Conservation (phyloP, 1,139 yeast genomes). For the Geotrichum carabidarum region DNA sequence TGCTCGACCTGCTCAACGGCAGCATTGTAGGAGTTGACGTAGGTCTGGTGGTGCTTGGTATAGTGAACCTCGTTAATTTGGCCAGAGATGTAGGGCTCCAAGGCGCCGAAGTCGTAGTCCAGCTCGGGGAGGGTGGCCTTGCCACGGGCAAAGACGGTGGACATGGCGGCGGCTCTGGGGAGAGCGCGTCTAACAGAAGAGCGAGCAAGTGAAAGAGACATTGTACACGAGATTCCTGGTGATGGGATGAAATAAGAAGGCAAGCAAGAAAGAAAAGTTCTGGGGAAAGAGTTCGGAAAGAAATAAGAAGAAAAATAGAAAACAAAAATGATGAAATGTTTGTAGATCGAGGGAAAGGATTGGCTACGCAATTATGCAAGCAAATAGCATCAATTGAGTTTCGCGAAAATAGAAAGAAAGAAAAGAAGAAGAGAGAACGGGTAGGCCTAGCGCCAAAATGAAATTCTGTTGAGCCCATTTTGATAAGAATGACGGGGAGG, state of each 20-base stretch:
- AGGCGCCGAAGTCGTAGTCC: slow-evolving; percentile 80
- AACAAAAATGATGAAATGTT: too few relatives aligned
- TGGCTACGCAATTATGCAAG: too few relatives aligned
- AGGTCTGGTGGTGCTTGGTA: slow-evolving; percentile 91
- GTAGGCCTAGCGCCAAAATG: too few relatives aligned
- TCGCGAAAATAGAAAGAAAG: too few relatives aligned
- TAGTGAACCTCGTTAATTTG: slow-evolving; percentile 87
- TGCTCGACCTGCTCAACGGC: slow-evolving; percentile 75
- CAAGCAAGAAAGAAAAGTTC: not conserved
- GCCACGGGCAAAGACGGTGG: slow-evolving; percentile 35
- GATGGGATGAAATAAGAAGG: not conserved
- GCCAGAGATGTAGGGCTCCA: slow-evolving; percentile 87
- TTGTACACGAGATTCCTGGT: not conserved
- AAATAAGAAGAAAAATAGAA: too few relatives aligned
- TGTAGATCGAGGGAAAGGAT: too few relatives aligned
- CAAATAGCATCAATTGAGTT: too few relatives aligned
- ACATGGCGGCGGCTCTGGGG: slow-evolving; percentile 9
- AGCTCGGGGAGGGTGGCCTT: slow-evolving; percentile 64
- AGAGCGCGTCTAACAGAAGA: slow-evolving; percentile 17
- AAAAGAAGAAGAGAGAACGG: too few relatives aligned
- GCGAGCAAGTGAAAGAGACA: slow-evolving; percentile 19
- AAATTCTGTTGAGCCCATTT: too few relatives aligned
- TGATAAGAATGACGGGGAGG: too few relatives aligned
- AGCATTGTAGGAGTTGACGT: slow-evolving; percentile 81
- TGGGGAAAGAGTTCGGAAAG: too few relatives aligned